These are phyloP conservation scores for Nemania abortiva DNA, from an alignment of 2,329 filamentous ascomycete genomes.

Conservation along the genomic window DNA sequence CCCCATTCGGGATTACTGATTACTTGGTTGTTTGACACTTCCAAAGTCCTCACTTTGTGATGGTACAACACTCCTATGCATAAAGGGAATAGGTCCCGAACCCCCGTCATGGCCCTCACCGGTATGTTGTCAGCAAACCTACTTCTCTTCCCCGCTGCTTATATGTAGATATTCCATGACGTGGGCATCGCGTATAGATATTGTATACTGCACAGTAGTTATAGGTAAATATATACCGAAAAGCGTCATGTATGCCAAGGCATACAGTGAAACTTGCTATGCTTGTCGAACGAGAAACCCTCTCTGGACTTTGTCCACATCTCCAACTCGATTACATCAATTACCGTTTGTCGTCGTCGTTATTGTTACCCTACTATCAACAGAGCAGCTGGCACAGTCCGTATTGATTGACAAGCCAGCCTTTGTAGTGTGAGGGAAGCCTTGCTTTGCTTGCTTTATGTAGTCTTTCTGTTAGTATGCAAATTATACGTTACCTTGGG, in stretches of 20 bases:
- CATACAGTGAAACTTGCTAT: constrained; percentile 7
- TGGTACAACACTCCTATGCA: background rate
- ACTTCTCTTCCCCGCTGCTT: background rate
- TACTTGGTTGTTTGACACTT: background rate
- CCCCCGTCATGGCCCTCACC: constrained; percentile 16
- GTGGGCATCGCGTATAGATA: background rate
- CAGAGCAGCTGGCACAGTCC: background rate
- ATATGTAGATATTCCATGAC: constrained; percentile 1
- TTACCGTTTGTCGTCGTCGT: background rate
- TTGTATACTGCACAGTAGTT: background rate
- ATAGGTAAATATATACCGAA: constrained; percentile 1
- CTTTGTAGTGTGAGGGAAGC: background rate
- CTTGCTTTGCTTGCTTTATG: background rate
- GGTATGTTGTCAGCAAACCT: constrained; percentile 25
- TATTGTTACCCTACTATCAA: background rate
- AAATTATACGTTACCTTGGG: background rate
- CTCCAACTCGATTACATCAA: background rate
- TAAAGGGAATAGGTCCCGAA: constrained; percentile 18
- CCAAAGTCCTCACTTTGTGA: constrained; percentile 4
- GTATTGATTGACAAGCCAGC: background rate
- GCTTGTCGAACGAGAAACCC: constrained; percentile 9
- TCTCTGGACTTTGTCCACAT: constrained; percentile 23
- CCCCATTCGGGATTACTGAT: constrained; percentile 7
- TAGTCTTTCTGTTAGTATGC: background rate
- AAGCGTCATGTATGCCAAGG: constrained; percentile 10